Conservation (phyloP, 352 stramenopile genomes). For the Phytophthora macrochlamydospora region DNA sequence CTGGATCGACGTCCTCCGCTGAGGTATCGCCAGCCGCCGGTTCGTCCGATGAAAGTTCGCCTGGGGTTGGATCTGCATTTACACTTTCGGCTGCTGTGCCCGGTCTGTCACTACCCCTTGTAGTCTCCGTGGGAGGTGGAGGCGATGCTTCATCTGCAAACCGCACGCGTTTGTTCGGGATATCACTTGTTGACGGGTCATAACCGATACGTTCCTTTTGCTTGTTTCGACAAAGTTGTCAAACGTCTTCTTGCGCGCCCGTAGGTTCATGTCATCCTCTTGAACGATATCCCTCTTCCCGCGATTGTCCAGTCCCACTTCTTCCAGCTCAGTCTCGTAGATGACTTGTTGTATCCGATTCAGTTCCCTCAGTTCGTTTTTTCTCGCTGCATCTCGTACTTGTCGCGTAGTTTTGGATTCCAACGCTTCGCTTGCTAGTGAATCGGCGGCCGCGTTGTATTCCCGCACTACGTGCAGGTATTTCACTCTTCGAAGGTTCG, state of each 20-base stretch:
- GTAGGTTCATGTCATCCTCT: not conserved
- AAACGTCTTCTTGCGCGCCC: not conserved
- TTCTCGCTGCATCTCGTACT: not conserved
- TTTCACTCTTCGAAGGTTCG: not conserved
- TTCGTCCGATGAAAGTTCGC: not conserved
- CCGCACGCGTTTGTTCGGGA: not conserved
- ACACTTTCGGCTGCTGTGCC: not conserved
- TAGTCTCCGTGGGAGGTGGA: not conserved
- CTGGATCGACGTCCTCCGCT: not conserved
- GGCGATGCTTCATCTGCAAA: constrained; percentile 5
- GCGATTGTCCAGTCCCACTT: not conserved
- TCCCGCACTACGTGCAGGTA: not conserved
- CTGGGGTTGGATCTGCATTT: not conserved
- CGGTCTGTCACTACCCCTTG: no score
- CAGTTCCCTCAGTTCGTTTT: not conserved
- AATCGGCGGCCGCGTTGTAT: not conserved
- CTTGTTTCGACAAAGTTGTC: not conserved
- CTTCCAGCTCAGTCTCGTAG: not conserved
- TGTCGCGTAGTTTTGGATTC: not conserved
- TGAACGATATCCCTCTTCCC: not conserved
- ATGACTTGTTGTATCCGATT: constrained; percentile 7
- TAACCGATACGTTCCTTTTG: not conserved
- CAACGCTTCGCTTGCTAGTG: not conserved
- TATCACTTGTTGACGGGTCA: constrained; percentile 1
- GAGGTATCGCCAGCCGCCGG: not conserved